Evolutionary conservation across 2,329 filamentous ascomycete species (phyloP).

Genomic region (Capronia coronata): DNA sequence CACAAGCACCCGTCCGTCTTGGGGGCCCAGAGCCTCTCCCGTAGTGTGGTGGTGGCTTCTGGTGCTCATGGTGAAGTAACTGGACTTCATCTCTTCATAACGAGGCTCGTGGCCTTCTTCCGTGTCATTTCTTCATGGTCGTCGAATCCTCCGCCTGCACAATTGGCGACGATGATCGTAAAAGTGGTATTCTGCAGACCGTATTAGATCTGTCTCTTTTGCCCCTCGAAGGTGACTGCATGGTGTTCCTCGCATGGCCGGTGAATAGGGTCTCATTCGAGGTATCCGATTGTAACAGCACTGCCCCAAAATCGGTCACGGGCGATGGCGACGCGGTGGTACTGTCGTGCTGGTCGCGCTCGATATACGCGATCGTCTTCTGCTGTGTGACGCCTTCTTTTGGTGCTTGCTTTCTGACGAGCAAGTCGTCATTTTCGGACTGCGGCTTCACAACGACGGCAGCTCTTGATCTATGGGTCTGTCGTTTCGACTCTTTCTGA

Average conservation of each 20-base stretch:
- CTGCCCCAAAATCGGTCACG: background rate
- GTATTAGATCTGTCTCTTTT: conserved; percentile 5
- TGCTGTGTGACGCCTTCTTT: background rate
- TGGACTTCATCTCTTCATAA: too few relatives aligned
- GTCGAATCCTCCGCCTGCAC: background rate
- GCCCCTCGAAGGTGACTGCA: background rate
- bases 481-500: background rate
- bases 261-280: conserved; percentile 5
- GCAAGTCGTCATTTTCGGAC: background rate
- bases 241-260: background rate
- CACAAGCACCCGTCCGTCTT: too few relatives aligned
- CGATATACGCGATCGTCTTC: background rate
- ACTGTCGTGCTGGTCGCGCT: background rate
- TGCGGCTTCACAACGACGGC: background rate
- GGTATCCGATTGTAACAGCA: background rate
- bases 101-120: background rate
- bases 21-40: too few relatives aligned
- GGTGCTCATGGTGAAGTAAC: too few relatives aligned
- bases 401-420: background rate
- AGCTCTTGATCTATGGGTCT: background rate
- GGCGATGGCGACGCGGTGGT: background rate
- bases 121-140: background rate
- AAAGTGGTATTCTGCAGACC: conserved; percentile 1
- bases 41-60: too few relatives aligned
- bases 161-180: background rate